These are phyloP conservation scores for Linnemannia zychae DNA, from an alignment of 192 early-diverging fungal species.

Conservation along the genomic window DNA sequence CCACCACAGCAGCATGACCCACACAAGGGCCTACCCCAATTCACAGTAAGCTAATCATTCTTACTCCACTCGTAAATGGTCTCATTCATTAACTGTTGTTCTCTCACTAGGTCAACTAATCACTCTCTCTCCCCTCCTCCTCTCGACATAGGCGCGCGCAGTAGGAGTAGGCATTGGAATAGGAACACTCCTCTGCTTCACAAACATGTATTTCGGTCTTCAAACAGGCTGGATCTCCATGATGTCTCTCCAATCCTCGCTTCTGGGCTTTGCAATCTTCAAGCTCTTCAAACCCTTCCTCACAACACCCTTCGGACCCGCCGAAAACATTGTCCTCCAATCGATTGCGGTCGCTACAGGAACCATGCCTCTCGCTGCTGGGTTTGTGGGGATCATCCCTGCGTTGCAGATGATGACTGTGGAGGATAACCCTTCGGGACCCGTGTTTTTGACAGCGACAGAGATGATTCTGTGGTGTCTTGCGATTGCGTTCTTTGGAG, in stretches of 20 bases:
- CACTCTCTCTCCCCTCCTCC: background rate
- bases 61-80: background rate
- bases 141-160: slow-evolving; percentile 61
- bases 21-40: slow-evolving; percentile 41
- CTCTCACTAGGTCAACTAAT: background rate
- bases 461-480: slow-evolving; percentile 81
- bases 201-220: slow-evolving; percentile 92
- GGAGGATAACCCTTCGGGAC: slow-evolving; percentile 66
- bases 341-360: slow-evolving; percentile 88
- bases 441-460: slow-evolving; percentile 59
- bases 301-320: slow-evolving; percentile 73
- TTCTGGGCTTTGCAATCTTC: slow-evolving; percentile 85
- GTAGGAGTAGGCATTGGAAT: slow-evolving; percentile 74
- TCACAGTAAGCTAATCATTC: slow-evolving; percentile 31
- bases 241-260: slow-evolving; percentile 82
- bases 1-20: background rate
- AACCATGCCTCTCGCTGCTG: slow-evolving; percentile 85
- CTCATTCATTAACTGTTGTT: background rate
- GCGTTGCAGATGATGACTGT: slow-evolving; percentile 78
- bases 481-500: slow-evolving; percentile 88
- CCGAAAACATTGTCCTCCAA: slow-evolving; percentile 89
- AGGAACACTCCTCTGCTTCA: slow-evolving; percentile 82
- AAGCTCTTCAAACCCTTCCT: slow-evolving; percentile 66
- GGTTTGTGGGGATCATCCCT: slow-evolving; percentile 87
- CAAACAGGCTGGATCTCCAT: slow-evolving; percentile 87